phyloP scores from a whole-genome alignment of 2,329 filamentous ascomycete genomes.

The Alternaria infectoria region DNA sequence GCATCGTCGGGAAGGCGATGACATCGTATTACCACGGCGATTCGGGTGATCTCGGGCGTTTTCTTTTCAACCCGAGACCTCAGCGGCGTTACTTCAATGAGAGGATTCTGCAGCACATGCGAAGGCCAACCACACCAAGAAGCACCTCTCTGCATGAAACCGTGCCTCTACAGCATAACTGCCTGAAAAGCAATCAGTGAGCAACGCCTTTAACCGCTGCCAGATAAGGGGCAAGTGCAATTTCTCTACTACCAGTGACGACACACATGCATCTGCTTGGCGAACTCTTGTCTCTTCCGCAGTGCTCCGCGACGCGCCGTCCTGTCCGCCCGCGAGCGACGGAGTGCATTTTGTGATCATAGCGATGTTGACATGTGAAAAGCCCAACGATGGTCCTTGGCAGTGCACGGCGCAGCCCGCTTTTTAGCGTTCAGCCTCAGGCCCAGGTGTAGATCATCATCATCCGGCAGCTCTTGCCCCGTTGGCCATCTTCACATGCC shows the following conservation, averaged over 20 bases:
- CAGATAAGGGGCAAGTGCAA: not conserved
- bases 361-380: constrained; percentile 3
- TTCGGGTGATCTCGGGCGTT: not conserved
- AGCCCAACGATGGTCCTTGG: constrained; percentile 1
- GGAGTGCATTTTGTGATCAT: not conserved
- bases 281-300: constrained; percentile 1
- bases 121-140: not conserved
- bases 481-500: not conserved
- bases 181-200: not conserved
- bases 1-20: not conserved
- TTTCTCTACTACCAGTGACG: not conserved
- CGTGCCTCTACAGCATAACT: not conserved
- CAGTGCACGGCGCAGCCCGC: constrained; percentile 10
- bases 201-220: not conserved
- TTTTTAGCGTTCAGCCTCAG: constrained; percentile 12
- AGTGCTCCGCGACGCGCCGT: not conserved
- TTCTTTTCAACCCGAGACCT: not conserved
- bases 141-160: not conserved
- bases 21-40: not conserved
- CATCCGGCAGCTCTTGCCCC: constrained; percentile 4
- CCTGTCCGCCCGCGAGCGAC: not conserved
- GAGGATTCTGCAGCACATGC: not conserved
- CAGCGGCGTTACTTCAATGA: not conserved
- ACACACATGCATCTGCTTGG: not conserved
- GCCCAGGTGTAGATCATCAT: constrained; percentile 8